phyloP scores from a whole-genome alignment of 2,329 filamentous ascomycete species.

The Ascochyta pisi region DNA sequence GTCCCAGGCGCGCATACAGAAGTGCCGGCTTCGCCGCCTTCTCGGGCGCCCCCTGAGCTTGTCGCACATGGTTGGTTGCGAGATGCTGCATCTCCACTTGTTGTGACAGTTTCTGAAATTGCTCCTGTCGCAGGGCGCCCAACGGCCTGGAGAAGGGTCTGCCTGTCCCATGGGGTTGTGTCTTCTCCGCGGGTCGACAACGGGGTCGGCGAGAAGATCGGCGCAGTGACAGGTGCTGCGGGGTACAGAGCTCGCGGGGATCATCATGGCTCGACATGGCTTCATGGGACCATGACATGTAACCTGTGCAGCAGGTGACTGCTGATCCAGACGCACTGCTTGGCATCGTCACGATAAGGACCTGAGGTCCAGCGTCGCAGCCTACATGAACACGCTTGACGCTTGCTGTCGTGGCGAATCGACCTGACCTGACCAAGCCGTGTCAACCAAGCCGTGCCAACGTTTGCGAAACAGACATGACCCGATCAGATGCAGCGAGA shows the following conservation, averaged over 20 bases:
- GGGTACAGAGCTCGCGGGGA: slow-evolving; percentile 7
- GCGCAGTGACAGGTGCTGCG: slow-evolving; percentile 13
- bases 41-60: slow-evolving; percentile 4
- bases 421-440: background rate
- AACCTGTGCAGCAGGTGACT: background rate
- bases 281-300: background rate
- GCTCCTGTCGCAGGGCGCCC: slow-evolving; percentile 3
- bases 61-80: slow-evolving; percentile 1
- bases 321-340: slow-evolving; percentile 4
- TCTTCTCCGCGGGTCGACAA: background rate
- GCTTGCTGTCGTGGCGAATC: background rate
- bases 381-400: slow-evolving; percentile 1
- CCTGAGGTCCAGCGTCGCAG: background rate
- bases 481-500: background rate
- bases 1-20: background rate
- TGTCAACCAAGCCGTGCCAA: slow-evolving; percentile 1
- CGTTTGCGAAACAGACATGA: background rate
- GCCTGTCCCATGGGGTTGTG: slow-evolving; percentile 8
- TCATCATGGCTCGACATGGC: background rate
- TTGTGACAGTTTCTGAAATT: slow-evolving; percentile 3
- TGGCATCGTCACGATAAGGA: slow-evolving; percentile 2
- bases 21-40: slow-evolving; percentile 4
- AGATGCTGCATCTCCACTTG: slow-evolving; percentile 7
- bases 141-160: background rate
- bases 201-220: slow-evolving; percentile 2